Base-by-base conservation (phyloP, 192 early-diverging fungal species). In the Rhizophagus clarus region DNA sequence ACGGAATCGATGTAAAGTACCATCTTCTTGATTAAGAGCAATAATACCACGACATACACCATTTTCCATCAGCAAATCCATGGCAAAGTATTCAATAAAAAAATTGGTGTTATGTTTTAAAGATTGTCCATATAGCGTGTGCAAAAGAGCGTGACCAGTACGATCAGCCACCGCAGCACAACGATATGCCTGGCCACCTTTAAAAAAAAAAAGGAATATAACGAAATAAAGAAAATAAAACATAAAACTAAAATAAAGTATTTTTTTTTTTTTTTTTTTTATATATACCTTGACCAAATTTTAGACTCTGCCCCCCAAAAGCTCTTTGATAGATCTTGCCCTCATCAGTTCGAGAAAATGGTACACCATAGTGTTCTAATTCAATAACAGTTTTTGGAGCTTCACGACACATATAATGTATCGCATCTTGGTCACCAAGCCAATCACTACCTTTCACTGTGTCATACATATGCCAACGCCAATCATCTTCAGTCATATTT, bases 391-490 rank as follows among this genome's bases (percentile, higher is more conserved):
- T 91, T 85, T 95, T 88, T 71, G 96, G 96, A 34, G 98, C 98
- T 87, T 99, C 98, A 72, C 96, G 93, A 87, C 97, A 98, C 98
- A 99, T 99, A 88, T 99, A 99, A 84, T 99, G 98, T 77, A 99
- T 99, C 71, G 98, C 98, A 79, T 99, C 97, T 89, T 99, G 98
- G 88, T 99, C 98, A 88, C 97, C 97, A 26, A 99, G 92, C 98
- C 98, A 99, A 85, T 99, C 98, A 79, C 93, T 95, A 70, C 97
- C 97, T 90, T 99, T 99, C 85, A 98, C 97, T 29, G 97, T 98
- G 79, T 99, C 97, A 83, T 98, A 99, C 98, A 99, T 99, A 86
- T 99, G 98, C 98, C 98, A 99, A 87, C 97, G 92, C 98, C 98
- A 99, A 89, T 99, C 98, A 86, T 99, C 98, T 88, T 99, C 96